Percentiles rank a stretch among this genome's conserved stretches.
Evolutionary conservation across 768 basidiomycete species (phyloP).

Genomic region (Coprinellus micaceus): DNA sequence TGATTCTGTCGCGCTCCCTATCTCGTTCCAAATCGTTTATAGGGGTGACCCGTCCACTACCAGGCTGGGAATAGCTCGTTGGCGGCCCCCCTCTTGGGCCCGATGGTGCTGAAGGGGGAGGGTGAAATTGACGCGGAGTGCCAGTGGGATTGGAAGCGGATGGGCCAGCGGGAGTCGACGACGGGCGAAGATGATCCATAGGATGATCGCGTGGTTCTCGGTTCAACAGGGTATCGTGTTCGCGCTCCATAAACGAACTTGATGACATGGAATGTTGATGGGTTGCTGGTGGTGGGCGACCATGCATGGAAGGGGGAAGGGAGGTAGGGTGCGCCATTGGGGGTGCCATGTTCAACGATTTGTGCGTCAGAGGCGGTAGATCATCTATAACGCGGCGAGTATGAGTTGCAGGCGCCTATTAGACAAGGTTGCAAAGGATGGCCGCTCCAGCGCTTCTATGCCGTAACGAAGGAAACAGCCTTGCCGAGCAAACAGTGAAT

Average conservation of each 20-base stretch:
- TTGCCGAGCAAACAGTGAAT: background rate
- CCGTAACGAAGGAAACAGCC: background rate
- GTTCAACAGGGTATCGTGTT: background rate
- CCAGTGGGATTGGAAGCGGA: background rate
- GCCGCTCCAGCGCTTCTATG: background rate
- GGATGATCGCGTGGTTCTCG: slow-evolving; percentile 1
- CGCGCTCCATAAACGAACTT: slow-evolving; percentile 1
- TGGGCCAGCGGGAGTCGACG: background rate
- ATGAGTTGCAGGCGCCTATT: background rate
- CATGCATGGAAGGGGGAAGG: background rate
- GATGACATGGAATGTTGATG: background rate
- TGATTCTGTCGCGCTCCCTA: background rate
- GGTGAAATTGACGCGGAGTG: background rate
- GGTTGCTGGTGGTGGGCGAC: background rate
- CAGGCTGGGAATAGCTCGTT: background rate
- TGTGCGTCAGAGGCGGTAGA: background rate
- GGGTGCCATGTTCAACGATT: background rate
- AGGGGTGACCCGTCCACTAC: background rate
- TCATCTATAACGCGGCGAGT: background rate
- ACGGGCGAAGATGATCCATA: slow-evolving; percentile 1
- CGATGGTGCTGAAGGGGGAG: background rate
- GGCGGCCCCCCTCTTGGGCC: background rate
- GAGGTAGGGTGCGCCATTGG: background rate
- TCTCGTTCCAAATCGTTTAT: background rate
- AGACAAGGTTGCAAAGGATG: background rate